phyloP scores from a whole-genome alignment of 345 rosid genomes.

The Euclidium syriacum region DNA sequence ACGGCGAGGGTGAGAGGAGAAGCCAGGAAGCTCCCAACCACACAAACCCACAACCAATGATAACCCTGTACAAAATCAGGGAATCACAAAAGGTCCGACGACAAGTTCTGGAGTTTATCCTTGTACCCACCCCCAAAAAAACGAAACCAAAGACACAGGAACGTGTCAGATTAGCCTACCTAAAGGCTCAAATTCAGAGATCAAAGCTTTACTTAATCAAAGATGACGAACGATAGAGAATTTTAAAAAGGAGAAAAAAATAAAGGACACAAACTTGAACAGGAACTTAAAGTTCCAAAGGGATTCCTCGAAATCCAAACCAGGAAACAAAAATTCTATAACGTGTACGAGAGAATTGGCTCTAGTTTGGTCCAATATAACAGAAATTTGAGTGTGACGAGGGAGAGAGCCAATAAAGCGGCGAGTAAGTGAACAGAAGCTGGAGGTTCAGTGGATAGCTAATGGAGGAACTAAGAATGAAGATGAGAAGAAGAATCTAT shows the following conservation, averaged over 20 bases:
- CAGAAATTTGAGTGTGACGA: slow-evolving; percentile 1
- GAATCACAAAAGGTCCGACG: slow-evolving; percentile 26
- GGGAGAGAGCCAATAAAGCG: neutral
- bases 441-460: slow-evolving; percentile 12
- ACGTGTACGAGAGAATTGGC: neutral
- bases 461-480: slow-evolving; percentile 11
- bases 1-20: no score
- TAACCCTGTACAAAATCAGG: no score
- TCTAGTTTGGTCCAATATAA: slow-evolving; percentile 2
- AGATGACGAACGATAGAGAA: slow-evolving; percentile 16
- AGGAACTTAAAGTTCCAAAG: slow-evolving; percentile 7
- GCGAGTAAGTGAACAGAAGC: neutral
- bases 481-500: slow-evolving; percentile 37
- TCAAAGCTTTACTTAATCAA: slow-evolving; percentile 11
- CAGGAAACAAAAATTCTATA: neutral
- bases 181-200: slow-evolving; percentile 8
- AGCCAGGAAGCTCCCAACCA: no score
- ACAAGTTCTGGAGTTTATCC: slow-evolving; percentile 26
- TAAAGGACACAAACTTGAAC: neutral
- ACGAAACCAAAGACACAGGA: slow-evolving; percentile 32
- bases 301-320: slow-evolving; percentile 26
- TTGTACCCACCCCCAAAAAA: slow-evolving; percentile 27
- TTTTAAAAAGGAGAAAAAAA: neutral
- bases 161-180: slow-evolving; percentile 23
- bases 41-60: no score